phyloP scores from a whole-genome alignment of 768 basidiomycete species.

The Termitomyces sp. region DNA sequence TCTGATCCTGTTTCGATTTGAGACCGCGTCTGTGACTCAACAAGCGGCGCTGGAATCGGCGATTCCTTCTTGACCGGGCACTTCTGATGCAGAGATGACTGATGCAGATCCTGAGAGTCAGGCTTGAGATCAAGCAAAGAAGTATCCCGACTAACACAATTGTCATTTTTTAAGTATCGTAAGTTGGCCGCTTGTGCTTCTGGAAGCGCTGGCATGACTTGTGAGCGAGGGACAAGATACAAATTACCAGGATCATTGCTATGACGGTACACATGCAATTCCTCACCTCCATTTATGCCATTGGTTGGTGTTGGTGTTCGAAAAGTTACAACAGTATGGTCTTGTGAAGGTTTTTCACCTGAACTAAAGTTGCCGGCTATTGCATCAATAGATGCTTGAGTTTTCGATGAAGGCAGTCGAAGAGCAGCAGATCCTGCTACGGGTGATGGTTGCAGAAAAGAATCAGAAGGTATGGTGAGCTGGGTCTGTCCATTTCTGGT shows the following conservation, averaged over 20 bases:
- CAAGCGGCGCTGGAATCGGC: neutral
- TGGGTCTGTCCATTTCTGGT: neutral
- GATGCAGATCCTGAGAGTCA: neutral
- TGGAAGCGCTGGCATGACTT: slow-evolving; percentile 14
- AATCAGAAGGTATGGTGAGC: neutral
- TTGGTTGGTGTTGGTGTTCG: neutral
- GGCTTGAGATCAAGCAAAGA: slow-evolving; percentile 5
- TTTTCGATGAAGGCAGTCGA: neutral
- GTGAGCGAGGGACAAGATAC: slow-evolving; percentile 15
- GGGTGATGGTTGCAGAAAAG: neutral
- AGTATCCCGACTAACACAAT: slow-evolving; percentile 11
- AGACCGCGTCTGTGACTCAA: neutral
- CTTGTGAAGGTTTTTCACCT: neutral
- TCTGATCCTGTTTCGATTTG: neutral
- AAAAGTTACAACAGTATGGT: neutral
- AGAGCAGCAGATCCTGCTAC: neutral
- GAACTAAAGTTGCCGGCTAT: neutral
- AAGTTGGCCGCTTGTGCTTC: slow-evolving; percentile 24
- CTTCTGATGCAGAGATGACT: neutral
- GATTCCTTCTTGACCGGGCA: slow-evolving; percentile 1
- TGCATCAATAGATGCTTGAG: neutral
- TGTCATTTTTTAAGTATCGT: slow-evolving; percentile 17
- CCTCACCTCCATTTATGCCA: neutral
- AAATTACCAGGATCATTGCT: slow-evolving; percentile 23
- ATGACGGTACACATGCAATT: slow-evolving; percentile 16